Percentiles rank a stretch among this genome's conserved stretches.
Conservation (phyloP, 73 alveolate genomes). For the Halteria grandinella region DNA sequence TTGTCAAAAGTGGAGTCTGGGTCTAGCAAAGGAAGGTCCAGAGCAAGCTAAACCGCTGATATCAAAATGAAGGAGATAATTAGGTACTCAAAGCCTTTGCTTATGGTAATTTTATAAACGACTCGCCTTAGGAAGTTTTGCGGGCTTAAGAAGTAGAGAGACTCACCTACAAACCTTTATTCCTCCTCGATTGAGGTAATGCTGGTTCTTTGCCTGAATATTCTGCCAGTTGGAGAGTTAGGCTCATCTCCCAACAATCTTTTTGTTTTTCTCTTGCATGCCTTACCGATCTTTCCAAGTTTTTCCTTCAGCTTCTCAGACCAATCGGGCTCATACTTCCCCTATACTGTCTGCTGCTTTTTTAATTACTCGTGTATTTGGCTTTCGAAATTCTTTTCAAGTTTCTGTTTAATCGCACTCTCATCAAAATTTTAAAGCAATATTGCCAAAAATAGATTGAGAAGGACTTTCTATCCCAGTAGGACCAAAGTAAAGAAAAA, state of each 20-base stretch:
- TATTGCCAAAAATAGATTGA: conserved; percentile 53
- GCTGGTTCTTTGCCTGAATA: too few species aligned
- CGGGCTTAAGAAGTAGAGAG: conserved; percentile 26
- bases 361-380: too few species aligned
- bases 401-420: too few species aligned
- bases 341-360: neutral
- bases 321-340: neutral
- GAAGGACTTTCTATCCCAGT: conserved; percentile 23
- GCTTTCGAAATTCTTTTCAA: too few species aligned
- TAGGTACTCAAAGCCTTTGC: conserved; percentile 14
- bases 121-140: conserved; percentile 1
- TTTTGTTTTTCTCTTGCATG: too few species aligned
- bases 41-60: conserved; percentile 52
- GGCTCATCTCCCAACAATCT: too few species aligned
- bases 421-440: conserved; percentile 55
- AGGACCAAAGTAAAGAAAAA: conserved; percentile 44
- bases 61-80: conserved; percentile 51
- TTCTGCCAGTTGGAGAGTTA: too few species aligned
- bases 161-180: too few species aligned
- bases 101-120: neutral
- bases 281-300: too few species aligned
- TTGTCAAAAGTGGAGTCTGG: conserved; percentile 33
- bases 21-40: conserved; percentile 62
- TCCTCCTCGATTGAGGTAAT: too few species aligned
- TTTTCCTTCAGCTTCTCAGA: too few species aligned